Conservation (phyloP, 1,284 basidiomycete species). For the Cutaneotrichosporon spelunceum region DNA sequence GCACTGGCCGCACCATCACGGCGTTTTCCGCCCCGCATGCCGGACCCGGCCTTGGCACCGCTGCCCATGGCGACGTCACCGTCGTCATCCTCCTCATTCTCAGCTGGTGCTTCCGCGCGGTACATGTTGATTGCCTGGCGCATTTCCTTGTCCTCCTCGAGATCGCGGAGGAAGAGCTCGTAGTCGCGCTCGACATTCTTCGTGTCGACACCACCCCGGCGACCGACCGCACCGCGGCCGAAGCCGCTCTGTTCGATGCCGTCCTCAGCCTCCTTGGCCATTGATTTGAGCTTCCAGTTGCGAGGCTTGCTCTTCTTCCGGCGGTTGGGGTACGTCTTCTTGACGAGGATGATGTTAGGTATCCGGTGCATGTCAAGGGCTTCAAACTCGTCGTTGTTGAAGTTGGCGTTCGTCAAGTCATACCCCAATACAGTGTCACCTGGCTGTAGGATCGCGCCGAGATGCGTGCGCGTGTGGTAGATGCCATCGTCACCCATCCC, state of each 20-base stretch:
- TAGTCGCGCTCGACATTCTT: constrained; percentile 96
- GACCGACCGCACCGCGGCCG: constrained; percentile 79
- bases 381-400: constrained; percentile 85
- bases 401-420: constrained; percentile 83
- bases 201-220: constrained; percentile 84
- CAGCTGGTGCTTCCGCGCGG: constrained; percentile 55
- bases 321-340: constrained; percentile 93
- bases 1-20: constrained; percentile 40
- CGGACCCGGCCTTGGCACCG: constrained; percentile 52
- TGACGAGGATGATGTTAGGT: constrained; percentile 89
- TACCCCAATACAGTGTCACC: constrained; percentile 92
- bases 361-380: constrained; percentile 68
- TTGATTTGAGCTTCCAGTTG: constrained; percentile 85
- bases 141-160: constrained; percentile 96
- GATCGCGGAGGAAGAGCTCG: constrained; percentile 88
- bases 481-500: constrained; percentile 65
- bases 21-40: constrained; percentile 57
- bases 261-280: constrained; percentile 85
- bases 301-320: constrained; percentile 84
- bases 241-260: constrained; percentile 61
- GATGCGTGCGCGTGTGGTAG: constrained; percentile 92
- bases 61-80: constrained; percentile 48
- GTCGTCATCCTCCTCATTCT: constrained; percentile 48
- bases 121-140: constrained; percentile 85
- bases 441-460: constrained; percentile 90